phyloP scores from a whole-genome alignment of 2,329 filamentous ascomycete genomes.

The Xylariales sp. region DNA sequence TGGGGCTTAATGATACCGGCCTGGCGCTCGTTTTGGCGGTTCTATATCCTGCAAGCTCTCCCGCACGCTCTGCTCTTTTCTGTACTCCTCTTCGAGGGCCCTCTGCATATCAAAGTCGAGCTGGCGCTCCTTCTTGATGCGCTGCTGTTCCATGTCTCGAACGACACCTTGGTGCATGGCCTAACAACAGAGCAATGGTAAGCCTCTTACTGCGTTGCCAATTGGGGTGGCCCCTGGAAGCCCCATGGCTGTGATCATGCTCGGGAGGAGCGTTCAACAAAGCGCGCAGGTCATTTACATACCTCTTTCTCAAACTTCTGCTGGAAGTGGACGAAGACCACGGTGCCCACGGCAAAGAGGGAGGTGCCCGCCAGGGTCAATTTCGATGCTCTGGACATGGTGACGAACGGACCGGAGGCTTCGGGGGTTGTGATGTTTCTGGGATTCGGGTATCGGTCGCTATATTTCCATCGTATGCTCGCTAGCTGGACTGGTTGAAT shows the following conservation, averaged over 20 bases:
- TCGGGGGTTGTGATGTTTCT: too few relatives aligned
- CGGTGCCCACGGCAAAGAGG: slow-evolving; percentile 68
- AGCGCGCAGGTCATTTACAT: too few relatives aligned
- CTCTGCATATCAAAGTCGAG: slow-evolving; percentile 92
- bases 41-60: slow-evolving; percentile 6
- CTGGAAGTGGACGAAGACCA: slow-evolving; percentile 84
- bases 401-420: too few relatives aligned
- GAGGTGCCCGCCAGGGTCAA: slow-evolving; percentile 77
- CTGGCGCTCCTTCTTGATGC: slow-evolving; percentile 83
- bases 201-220: too few relatives aligned
- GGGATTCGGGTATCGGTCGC: too few relatives aligned
- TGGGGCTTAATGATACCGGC: slow-evolving; percentile 10
- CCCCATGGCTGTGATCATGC: too few relatives aligned
- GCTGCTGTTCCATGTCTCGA: slow-evolving; percentile 91
- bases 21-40: slow-evolving; percentile 8
- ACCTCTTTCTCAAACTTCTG: slow-evolving; percentile 82
- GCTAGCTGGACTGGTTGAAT: too few relatives aligned
- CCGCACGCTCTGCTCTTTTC: slow-evolving; percentile 75
- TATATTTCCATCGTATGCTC: background rate
- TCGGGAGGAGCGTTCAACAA: too few relatives aligned
- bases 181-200: too few relatives aligned
- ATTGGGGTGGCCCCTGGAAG: too few relatives aligned
- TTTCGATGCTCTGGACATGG: slow-evolving; percentile 89
- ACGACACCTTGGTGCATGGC: slow-evolving; percentile 95
- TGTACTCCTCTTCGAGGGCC: slow-evolving; percentile 81